Conservation (phyloP, 441 rosid species). For the Dalechampia spathulata region DNA sequence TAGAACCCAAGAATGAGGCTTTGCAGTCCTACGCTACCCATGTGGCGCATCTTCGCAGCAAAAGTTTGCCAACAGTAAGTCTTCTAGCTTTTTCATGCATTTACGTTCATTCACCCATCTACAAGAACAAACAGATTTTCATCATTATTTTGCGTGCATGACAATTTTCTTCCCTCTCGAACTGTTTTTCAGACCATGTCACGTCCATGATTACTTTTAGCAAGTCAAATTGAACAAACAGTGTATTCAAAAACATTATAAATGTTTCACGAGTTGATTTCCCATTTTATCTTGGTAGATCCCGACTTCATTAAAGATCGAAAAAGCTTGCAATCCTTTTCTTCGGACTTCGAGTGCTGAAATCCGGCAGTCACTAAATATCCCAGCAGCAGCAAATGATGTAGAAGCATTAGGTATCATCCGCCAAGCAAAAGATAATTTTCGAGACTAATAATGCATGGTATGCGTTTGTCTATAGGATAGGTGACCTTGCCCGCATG, state of each 20-base stretch:
- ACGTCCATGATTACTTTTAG: too few relatives aligned
- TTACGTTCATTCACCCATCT: neutral
- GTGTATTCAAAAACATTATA: too few relatives aligned
- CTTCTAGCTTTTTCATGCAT: neutral
- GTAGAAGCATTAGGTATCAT: conserved; percentile 63
- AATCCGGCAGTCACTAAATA: conserved; percentile 49
- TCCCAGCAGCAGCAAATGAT: conserved; percentile 53
- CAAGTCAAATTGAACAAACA: too few relatives aligned
- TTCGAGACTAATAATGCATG: conserved; percentile 23
- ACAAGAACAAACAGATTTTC: too few relatives aligned
- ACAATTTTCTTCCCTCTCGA: too few relatives aligned
- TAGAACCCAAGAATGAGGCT: conserved; percentile 83
- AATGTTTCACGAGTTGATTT: neutral
- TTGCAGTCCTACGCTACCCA: conserved; percentile 72
- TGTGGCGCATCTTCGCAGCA: conserved; percentile 72
- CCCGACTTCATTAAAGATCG: conserved; percentile 72
- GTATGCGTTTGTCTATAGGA: conserved; percentile 25
- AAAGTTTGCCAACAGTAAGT: conserved; percentile 75
- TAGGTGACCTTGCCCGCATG: conserved; percentile 8
- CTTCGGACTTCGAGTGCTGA: conserved; percentile 68
- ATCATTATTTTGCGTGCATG: too few relatives aligned
- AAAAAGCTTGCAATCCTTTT: conserved; percentile 93
- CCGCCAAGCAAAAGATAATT: conserved; percentile 71
- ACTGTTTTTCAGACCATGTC: too few relatives aligned
- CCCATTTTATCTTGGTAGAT: conserved; percentile 30